Base-by-base conservation (phyloP, 129 eudicot genomes). In the Gnaphalium uliginosum region DNA sequence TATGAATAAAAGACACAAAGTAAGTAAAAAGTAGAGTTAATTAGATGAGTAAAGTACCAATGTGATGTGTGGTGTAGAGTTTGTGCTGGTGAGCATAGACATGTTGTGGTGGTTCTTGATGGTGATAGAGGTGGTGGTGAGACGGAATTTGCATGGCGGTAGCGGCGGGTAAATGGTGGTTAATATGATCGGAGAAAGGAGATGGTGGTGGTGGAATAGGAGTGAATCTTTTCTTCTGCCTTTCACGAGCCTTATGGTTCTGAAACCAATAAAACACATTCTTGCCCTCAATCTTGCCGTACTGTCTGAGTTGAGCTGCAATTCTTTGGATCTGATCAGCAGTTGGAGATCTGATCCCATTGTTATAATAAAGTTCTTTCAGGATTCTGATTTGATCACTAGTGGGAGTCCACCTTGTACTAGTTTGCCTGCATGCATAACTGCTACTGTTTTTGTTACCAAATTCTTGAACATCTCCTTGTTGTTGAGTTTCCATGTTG, bases 201-300 rank as follows among this genome's bases (percentile, higher is more conserved):
- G 74, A 32, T 54, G 72, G 37, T 62, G 66, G 39, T 75, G 68
- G 79, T 21, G 76, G 59, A 68, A 81, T 14, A 24, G 88, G 61
- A n/a, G 81, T 88, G 82, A 95, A 85, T 5, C 96, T 83, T 78
- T 91, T 95, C 76, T 95, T 95, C 87, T 95, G 99, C 46, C 99
- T 79, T 81, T 95, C 99, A 30, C 99, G 87, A 57, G 99, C 99
- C 68, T 95, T 95, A 66, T 95, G 97, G 76, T 95, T 95, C 87
- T 95, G 99, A 70, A 95, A 95, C 99, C 99, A 95, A 66, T 95
- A 95, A 62, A 95, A 95, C 41, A 95, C 99, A 72, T 95, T 95
- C 76, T 95, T 95, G 84, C 99, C 99, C 68, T 95, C 99, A 77
- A 95, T 95, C 90, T 95, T 95, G 5, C 99, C 99, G 83, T 91